Conservation (phyloP, 768 basidiomycete species). For the Tricholoma sp. region DNA sequence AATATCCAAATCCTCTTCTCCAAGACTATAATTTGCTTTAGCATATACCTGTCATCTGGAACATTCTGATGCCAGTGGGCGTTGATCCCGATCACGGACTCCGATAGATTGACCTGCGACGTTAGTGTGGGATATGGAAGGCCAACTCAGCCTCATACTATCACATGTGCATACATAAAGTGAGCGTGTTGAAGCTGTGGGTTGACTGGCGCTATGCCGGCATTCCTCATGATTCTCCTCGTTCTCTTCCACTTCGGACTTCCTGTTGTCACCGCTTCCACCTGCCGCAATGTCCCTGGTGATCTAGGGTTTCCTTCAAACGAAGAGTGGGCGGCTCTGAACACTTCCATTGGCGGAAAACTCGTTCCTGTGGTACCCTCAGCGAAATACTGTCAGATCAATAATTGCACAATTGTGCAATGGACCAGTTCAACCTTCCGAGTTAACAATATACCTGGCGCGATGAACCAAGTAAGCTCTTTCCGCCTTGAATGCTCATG, state of each 20-base stretch:
- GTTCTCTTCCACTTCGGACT: background rate
- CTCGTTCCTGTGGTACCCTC: constrained; percentile 19
- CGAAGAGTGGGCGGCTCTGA: constrained; percentile 16
- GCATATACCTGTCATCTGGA: too few species aligned
- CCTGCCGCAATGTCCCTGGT: constrained; percentile 20
- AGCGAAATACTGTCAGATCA: constrained; percentile 15
- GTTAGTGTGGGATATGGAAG: too few species aligned
- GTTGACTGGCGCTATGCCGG: background rate
- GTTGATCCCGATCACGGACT: too few species aligned
- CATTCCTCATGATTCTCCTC: background rate
- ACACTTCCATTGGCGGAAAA: constrained; percentile 17
- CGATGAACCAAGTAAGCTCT: constrained; percentile 15
- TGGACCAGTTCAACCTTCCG: constrained; percentile 15
- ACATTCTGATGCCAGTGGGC: too few species aligned
- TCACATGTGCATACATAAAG: background rate
- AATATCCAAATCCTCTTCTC: too few species aligned
- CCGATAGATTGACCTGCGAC: too few species aligned
- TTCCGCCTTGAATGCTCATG: background rate
- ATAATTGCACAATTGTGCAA: constrained; percentile 7
- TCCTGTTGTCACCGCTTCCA: background rate
- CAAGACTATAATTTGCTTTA: too few species aligned
- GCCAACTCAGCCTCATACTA: background rate
- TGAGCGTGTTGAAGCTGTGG: background rate
- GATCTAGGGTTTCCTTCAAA: constrained; percentile 15
- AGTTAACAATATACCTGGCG: constrained; percentile 13